Evolutionary conservation across 768 basidiomycete genomes (phyloP), one percentile per base, ranked within the genome.

Genomic region (Trametes gibbosa): DNA sequence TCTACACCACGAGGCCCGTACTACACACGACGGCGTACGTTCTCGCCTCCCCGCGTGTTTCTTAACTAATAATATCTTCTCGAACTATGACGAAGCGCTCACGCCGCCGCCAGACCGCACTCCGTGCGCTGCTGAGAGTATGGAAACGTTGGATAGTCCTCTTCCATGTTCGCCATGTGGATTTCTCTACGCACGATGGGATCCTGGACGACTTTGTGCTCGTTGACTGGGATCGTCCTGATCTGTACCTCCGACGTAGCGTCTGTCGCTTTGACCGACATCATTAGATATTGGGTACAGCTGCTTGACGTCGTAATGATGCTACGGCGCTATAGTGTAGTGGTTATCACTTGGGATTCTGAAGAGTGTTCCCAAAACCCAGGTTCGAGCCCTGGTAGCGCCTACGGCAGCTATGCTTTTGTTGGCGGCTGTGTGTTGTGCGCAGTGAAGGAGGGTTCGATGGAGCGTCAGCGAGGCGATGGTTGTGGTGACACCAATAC

Each of bases 281-380:
- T n/a, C n/a, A n/a, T n/a, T n/a, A n/a, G n/a, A n/a, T n/a, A n/a
- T n/a, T n/a, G n/a, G n/a, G n/a, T n/a, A n/a, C n/a, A n/a, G n/a
- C n/a, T n/a, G n/a, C n/a, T n/a, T n/a, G n/a, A n/a, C n/a, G n/a
- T n/a, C n/a, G n/a, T n/a, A n/a, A n/a, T n/a, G n/a, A n/a, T n/a
- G n/a, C 17, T 8, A 40, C 13, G 53, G 59, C 59, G 53, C 59
- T 61, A 55, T 56, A 61, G 59, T 49, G 60, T 61, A 61, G 60
- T 53, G 54, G 60, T 61, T 47, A 61, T 61, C 60, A 61, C 60
- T 61, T 56, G 60, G 50, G 60, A 61, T 61, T 61, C 60, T 61
- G 60, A 61, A 21, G 53, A 59, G 48, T 52, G 43, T 56, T 61
- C 49, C 54, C 60, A 56, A 61, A 53, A 61, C 60, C 60, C 54